Evolutionary conservation across 352 stramenopile genomes (phyloP).

Genomic region (Phytophthora multivora): DNA sequence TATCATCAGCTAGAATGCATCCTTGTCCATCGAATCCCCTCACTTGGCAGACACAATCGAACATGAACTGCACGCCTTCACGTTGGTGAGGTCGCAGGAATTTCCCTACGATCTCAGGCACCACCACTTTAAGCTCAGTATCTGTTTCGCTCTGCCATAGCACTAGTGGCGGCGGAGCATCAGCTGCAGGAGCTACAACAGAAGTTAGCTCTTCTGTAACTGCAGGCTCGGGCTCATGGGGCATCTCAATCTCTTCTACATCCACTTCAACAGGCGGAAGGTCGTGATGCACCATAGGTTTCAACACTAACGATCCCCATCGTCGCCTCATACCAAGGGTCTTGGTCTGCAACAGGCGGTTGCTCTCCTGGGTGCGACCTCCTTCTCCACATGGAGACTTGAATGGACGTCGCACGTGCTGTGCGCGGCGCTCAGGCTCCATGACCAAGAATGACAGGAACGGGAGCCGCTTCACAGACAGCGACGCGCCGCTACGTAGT

Average conservation of each 20-base stretch:
- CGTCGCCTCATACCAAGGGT: conserved; percentile 82
- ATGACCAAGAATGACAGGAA: conserved; percentile 85
- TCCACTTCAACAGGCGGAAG: conserved; percentile 67
- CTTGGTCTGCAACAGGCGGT: conserved; percentile 78
- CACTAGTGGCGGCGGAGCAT: conserved; percentile 71
- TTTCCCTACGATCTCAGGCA: conserved; percentile 93
- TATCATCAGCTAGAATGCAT: conserved; percentile 89
- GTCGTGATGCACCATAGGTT: conserved; percentile 69
- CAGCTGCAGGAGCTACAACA: conserved; percentile 18
- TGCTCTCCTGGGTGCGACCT: conserved; percentile 72
- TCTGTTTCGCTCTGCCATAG: conserved; percentile 81
- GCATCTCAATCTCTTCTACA: conserved; percentile 58
- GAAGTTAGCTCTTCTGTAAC: conserved; percentile 27
- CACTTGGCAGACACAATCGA: conserved; percentile 91
- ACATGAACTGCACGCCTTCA: conserved; percentile 97
- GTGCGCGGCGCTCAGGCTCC: conserved; percentile 54
- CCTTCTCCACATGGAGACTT: conserved; percentile 74
- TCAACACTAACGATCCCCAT: conserved; percentile 53
- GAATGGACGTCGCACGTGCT: conserved; percentile 70
- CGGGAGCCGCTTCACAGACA: conserved; percentile 77
- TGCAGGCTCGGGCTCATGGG: conserved; percentile 29
- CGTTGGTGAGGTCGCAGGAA: conserved; percentile 96
- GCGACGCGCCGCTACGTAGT: conserved; percentile 51
- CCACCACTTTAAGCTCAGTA: conserved; percentile 66
- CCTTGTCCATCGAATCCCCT: conserved; percentile 81